Conservation (phyloP, 208 protist genomes). For the Leishmania braziliensis region DNA sequence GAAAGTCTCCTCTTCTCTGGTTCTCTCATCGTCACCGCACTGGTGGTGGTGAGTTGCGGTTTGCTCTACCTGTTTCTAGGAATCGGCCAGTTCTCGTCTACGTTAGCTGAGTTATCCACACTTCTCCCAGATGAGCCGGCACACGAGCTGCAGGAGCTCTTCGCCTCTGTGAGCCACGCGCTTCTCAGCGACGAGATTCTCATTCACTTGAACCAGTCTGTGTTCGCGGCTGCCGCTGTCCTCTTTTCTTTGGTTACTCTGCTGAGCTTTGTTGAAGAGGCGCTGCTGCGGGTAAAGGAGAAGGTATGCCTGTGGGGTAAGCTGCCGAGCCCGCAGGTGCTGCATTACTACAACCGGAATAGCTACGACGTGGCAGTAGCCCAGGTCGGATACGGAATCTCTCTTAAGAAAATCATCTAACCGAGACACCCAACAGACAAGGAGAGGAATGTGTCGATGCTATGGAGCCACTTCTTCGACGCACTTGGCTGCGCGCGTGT, state of each 20-base stretch:
- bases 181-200: slow-evolving; percentile 9
- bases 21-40: slow-evolving; percentile 20
- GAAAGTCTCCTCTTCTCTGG: slow-evolving; percentile 5
- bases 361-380: slow-evolving; percentile 53
- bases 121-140: neutral
- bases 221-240: slow-evolving; percentile 27
- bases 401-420: slow-evolving; percentile 26
- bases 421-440: neutral
- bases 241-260: slow-evolving; percentile 42
- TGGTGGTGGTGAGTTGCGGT: slow-evolving; percentile 1
- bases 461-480: neutral
- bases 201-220: slow-evolving; percentile 27
- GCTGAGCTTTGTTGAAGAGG: slow-evolving; percentile 53
- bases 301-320: slow-evolving; percentile 42
- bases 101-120: neutral
- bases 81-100: slow-evolving; percentile 7
- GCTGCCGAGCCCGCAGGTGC: slow-evolving; percentile 48
- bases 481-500: neutral
- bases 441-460: neutral
- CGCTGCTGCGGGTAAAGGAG: slow-evolving; percentile 39
- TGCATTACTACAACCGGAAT: slow-evolving; percentile 67
- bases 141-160: slow-evolving; percentile 1
- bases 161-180: neutral
- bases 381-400: slow-evolving; percentile 11
- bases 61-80: slow-evolving; percentile 19